Base-by-base conservation (phyloP, 2,329 filamentous ascomycete species). In the Metarhizium rileyi region DNA sequence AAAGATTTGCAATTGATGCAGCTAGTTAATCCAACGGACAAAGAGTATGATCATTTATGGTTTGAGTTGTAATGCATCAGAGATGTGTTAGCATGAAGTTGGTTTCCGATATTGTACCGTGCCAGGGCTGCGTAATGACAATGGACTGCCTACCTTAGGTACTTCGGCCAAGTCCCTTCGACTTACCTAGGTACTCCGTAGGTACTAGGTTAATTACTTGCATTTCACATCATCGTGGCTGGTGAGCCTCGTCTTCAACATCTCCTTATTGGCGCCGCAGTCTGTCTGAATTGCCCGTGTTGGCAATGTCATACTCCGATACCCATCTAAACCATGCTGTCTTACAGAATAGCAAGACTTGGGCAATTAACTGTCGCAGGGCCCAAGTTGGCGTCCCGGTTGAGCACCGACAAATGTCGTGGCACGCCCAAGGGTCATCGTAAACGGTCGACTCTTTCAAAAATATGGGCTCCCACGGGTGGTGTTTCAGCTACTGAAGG, bases 401-500 rank as follows among this genome's bases (percentile, higher is more conserved):
- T 54, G 18, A 55, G 59, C 54, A 38, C 56, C 42, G 54, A 60
- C 49, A 59, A 59, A 30, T 52, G 51, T 44, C 51, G 57, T 27
- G 22, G 33, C 25, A 22, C 20, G n/a, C 36, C 18, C 3, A 44
- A 23, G 18, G 44, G 38, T 1, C 7, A 33, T 8, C 40, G 51
- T 41, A n/a, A 14, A 46, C 63, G 66, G 42, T 65, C 63, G 33
- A 65, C 62, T 41, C 66, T 91, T 9, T 91, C 88, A 3, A 82
- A 74, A 43, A 78, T 90, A 66, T 96, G 90, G 88, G 75, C 83
- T 26, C 88, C 90, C 2, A 87, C 84, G 1, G 83, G 84, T 41
- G 83, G 85, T 7, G 80, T 87, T 48, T 73, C 81, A 51, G 71
- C 73, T 38, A 71, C 71, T 25, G 70, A 77, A 41, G 72, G 75